These are phyloP conservation scores for Ulmus americana DNA, from an alignment of 331 rosid genomes.

Conservation along the genomic window DNA sequence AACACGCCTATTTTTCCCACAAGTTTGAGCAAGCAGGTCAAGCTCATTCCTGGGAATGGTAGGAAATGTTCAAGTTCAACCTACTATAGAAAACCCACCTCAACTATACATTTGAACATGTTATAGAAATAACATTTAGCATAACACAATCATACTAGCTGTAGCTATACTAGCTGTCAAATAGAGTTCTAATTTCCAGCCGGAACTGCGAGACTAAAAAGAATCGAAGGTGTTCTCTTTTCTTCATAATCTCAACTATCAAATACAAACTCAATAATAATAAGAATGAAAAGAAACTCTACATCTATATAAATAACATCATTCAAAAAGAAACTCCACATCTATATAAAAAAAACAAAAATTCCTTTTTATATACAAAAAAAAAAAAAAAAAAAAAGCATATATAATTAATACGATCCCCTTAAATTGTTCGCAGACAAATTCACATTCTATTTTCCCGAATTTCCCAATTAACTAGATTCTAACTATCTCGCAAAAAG, in stretches of 20 bases:
- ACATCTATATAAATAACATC: not conserved
- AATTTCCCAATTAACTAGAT: too few species aligned
- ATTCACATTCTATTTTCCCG: not conserved
- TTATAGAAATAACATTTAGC: not conserved
- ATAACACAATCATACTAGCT: not conserved
- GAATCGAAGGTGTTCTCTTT: not conserved
- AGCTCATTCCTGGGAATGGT: not conserved
- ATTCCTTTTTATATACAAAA: too few species aligned
- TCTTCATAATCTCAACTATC: slow-evolving; percentile 5
- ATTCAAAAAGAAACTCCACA: not conserved
- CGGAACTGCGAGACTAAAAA: slow-evolving; percentile 3
- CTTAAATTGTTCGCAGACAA: not conserved
- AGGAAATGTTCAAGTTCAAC: not conserved
- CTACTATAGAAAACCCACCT: not conserved
- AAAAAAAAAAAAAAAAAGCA: too few species aligned
- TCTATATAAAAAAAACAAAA: too few species aligned
- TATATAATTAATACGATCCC: not conserved
- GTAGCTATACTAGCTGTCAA: not conserved
- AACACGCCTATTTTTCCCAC: too few species aligned
- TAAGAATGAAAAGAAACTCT: not conserved
- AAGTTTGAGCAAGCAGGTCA: too few species aligned
- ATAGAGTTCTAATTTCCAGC: not conserved
- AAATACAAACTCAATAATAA: slow-evolving; percentile 3
- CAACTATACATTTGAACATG: not conserved
- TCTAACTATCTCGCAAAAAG: not conserved